Evolutionary conservation across 257 asterid species (phyloP).

Genomic region (Solanum medicagineum): DNA sequence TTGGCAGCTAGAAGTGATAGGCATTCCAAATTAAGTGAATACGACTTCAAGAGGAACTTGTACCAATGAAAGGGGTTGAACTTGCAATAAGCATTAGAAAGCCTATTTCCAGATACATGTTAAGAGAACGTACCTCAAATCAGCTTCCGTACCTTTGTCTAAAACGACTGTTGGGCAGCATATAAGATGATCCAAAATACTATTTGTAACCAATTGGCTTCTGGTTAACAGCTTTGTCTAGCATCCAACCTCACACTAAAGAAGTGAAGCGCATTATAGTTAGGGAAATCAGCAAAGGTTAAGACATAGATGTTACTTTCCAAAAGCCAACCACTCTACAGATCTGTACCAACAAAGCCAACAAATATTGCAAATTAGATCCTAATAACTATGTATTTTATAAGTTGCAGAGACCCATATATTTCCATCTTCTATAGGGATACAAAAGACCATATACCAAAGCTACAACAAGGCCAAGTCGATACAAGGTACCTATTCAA

Average conservation of each 20-base stretch:
- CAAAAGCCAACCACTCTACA: conserved; percentile 21
- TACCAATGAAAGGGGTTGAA: background rate
- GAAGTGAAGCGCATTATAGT: conserved; percentile 41
- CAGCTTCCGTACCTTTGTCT: conserved; percentile 33
- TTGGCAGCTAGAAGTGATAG: background rate
- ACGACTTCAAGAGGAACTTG: conserved; percentile 3
- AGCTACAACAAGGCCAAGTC: conserved; percentile 20
- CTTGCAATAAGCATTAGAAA: conserved; percentile 2
- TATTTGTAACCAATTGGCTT: conserved; percentile 43
- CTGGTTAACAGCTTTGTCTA: conserved; percentile 45
- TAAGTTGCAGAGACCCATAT: conserved; percentile 8
- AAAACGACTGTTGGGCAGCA: conserved; percentile 26
- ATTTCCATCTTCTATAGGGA: conserved; percentile 3
- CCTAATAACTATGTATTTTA: conserved; percentile 15
- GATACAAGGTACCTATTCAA: conserved; percentile 36
- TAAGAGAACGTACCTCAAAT: conserved; percentile 40
- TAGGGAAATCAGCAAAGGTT: conserved; percentile 18
- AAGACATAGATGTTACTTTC: conserved; percentile 4
- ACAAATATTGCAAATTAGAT: conserved; percentile 17
- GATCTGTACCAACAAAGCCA: conserved; percentile 31
- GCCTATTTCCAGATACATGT: background rate
- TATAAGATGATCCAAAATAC: conserved; percentile 26
- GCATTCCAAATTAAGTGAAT: background rate
- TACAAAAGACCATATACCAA: conserved; percentile 16
- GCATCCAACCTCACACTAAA: conserved; percentile 56